Evolutionary conservation across 352 stramenopile species (phyloP).

Genomic region (Pythium sp.): DNA sequence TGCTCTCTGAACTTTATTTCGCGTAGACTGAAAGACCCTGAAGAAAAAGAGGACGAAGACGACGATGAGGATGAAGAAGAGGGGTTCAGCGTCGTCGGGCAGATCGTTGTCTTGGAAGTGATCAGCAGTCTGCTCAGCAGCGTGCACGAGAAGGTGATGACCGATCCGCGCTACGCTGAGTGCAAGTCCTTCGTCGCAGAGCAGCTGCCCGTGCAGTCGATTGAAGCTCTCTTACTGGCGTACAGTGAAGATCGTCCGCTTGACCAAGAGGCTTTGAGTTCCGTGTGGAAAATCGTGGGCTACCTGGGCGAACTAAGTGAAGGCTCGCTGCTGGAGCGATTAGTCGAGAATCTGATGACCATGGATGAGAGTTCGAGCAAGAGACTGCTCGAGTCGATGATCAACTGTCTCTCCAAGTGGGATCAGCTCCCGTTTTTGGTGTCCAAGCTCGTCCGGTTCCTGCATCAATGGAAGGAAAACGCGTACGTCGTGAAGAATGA

Average conservation of each 20-base stretch:
- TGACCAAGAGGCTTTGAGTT: slow-evolving; percentile 65
- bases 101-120: slow-evolving; percentile 75
- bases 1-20: slow-evolving; percentile 81
- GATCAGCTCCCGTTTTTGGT: slow-evolving; percentile 64
- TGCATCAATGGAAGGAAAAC: slow-evolving; percentile 54
- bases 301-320: slow-evolving; percentile 64
- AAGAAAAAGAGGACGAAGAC: slow-evolving; percentile 34
- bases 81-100: slow-evolving; percentile 61
- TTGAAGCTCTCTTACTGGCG: slow-evolving; percentile 61
- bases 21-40: slow-evolving; percentile 42
- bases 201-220: slow-evolving; percentile 56
- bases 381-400: slow-evolving; percentile 74
- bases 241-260: slow-evolving; percentile 61
- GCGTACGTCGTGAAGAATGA: slow-evolving; percentile 23
- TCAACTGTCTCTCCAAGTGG: slow-evolving; percentile 77
- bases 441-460: slow-evolving; percentile 55
- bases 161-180: slow-evolving; percentile 62
- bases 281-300: slow-evolving; percentile 73
- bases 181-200: slow-evolving; percentile 73
- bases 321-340: slow-evolving; percentile 48
- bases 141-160: slow-evolving; percentile 66
- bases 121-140: slow-evolving; percentile 73
- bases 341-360: slow-evolving; percentile 66
- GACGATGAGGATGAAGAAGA: slow-evolving; percentile 67
- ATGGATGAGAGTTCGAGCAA: slow-evolving; percentile 74